Percentiles rank a stretch among this genome's conserved stretches.
Conservation (phyloP, 208 protist genomes). For the Wallacemonas sp. region DNA sequence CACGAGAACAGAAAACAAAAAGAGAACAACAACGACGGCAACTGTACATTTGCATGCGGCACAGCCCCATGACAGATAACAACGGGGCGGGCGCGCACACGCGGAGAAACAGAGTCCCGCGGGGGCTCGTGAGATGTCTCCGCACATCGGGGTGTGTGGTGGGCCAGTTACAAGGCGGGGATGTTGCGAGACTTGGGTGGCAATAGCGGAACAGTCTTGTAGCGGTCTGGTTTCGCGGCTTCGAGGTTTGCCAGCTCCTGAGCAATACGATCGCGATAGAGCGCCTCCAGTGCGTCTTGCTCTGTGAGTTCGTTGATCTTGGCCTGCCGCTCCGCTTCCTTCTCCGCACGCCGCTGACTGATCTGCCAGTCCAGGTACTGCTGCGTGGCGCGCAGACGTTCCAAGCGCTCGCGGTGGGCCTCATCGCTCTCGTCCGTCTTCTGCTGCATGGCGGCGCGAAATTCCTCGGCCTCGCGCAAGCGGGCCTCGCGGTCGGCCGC, state of each 20-base stretch:
- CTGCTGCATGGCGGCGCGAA: slow-evolving; percentile 31
- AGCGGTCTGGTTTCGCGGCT: slow-evolving; percentile 69
- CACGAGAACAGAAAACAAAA: no score
- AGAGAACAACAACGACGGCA: no score
- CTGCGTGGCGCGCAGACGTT: slow-evolving; percentile 61
- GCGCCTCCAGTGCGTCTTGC: slow-evolving; percentile 45
- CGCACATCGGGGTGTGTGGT: no score
- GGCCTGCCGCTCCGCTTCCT: slow-evolving; percentile 35
- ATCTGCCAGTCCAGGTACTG: slow-evolving; percentile 72
- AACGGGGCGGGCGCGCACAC: no score
- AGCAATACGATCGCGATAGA: slow-evolving; percentile 63
- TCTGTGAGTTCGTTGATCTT: slow-evolving; percentile 49
- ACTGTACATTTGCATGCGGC: no score
- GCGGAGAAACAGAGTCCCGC: no score
- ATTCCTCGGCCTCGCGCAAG: slow-evolving; percentile 47
- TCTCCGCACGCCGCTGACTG: slow-evolving; percentile 33
- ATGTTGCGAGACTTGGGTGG: slow-evolving; percentile 32
- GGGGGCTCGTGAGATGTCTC: no score
- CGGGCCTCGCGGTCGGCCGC: slow-evolving; percentile 29
- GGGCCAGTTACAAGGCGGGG: background rate
- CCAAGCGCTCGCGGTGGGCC: slow-evolving; percentile 42
- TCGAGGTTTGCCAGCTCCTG: slow-evolving; percentile 76
- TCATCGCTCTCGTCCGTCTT: slow-evolving; percentile 25
- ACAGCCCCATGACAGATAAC: no score
- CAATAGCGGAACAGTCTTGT: slow-evolving; percentile 70